A percentile compares a stretch with the other conserved stretches of the same genome.
phyloP scores from a whole-genome alignment of 352 stramenopile species.

The Blastocystis sp. region DNA sequence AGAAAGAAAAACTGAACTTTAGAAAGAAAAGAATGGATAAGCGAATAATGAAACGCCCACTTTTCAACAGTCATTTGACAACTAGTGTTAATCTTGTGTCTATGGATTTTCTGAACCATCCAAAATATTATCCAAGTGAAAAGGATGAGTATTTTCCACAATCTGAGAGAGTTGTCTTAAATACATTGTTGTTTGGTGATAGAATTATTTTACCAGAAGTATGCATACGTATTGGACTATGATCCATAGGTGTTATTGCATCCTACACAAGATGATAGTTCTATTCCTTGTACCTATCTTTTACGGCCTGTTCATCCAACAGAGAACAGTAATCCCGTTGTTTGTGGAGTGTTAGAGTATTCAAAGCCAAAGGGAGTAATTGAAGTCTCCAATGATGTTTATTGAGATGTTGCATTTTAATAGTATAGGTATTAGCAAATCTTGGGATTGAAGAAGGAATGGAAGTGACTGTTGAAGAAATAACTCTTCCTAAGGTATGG shows the following conservation, averaged over 20 bases:
- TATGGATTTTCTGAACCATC: too few species aligned
- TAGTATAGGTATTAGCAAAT: not conserved
- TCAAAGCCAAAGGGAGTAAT: not conserved
- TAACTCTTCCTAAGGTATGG: not conserved
- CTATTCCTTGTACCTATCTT: not conserved
- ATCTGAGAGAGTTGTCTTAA: not conserved
- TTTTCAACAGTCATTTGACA: too few species aligned
- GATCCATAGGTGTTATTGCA: not conserved
- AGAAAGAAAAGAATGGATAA: too few species aligned
- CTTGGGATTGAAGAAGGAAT: not conserved
- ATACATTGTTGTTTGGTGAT: conserved; percentile 3
- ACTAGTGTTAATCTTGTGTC: too few species aligned
- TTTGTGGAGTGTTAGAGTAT: conserved; percentile 14
- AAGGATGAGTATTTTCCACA: too few species aligned
- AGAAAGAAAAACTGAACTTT: too few species aligned
- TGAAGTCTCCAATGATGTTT: not conserved
- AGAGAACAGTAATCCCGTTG: not conserved
- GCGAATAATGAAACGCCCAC: too few species aligned
- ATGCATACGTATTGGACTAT: not conserved
- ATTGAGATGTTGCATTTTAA: not conserved
- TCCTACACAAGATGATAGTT: not conserved
- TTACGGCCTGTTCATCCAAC: not conserved
- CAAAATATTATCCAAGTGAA: too few species aligned
- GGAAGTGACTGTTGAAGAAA: not conserved
- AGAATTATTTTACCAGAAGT: not conserved